Percentiles rank a stretch among this genome's conserved stretches.
These are phyloP conservation scores for Aspergillus niger DNA, from an alignment of 2,329 filamentous ascomycete genomes.

Conservation along the genomic window DNA sequence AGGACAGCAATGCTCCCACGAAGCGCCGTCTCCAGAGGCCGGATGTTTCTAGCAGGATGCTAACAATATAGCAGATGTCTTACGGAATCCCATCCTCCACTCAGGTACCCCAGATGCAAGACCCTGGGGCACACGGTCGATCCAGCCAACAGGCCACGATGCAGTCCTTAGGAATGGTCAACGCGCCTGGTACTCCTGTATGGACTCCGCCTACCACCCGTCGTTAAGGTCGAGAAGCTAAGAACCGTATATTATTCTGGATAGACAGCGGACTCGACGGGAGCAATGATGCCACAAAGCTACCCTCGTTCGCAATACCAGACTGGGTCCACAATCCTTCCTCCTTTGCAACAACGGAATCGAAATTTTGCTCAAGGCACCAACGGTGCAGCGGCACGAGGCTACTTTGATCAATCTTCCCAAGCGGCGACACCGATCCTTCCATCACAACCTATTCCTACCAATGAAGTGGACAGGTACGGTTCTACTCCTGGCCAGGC, in stretches of 20 bases:
- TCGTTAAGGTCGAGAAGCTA: conserved; percentile 27
- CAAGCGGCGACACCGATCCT: conserved; percentile 37
- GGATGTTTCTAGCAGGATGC: neutral
- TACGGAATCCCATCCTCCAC: conserved; percentile 37
- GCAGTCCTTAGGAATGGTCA: conserved; percentile 41
- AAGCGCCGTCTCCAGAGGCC: neutral
- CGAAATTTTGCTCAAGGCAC: conserved; percentile 33
- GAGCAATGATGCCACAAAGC: conserved; percentile 39
- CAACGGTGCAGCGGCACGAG: conserved; percentile 32
- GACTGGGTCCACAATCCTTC: conserved; percentile 36
- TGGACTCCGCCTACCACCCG: conserved; percentile 31
- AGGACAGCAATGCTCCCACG: conserved; percentile 21
- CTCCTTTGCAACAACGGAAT: conserved; percentile 38
- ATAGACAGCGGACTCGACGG: conserved; percentile 40
- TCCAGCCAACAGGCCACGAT: conserved; percentile 40
- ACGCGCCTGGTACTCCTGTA: conserved; percentile 43
- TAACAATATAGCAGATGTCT: conserved; percentile 34
- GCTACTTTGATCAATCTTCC: conserved; percentile 37
- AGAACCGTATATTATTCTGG: conserved; percentile 29
- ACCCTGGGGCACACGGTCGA: conserved; percentile 36
- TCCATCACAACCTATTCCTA: conserved; percentile 36
- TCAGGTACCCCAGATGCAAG: conserved; percentile 39
- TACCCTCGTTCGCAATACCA: conserved; percentile 39
- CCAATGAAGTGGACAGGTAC: conserved; percentile 36
- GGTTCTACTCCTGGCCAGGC: conserved; percentile 29